Percentiles rank a stretch among this genome's conserved stretches.
Evolutionary conservation across 768 basidiomycete genomes (phyloP).

Genomic region (Tephrocybe sp.): DNA sequence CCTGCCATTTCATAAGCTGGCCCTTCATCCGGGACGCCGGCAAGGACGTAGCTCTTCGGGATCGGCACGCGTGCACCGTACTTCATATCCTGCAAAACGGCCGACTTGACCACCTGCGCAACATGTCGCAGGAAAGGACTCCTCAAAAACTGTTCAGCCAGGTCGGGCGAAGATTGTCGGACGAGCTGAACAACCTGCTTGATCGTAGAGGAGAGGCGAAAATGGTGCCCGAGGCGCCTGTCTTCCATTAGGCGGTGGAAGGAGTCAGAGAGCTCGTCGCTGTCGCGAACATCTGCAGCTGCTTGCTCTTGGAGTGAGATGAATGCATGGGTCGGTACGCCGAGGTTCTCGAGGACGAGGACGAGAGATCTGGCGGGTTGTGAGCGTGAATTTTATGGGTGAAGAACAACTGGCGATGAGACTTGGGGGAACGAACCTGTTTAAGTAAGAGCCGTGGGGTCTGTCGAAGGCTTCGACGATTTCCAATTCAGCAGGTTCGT

Average conservation of each 20-base stretch:
- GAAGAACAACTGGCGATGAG: too few species aligned
- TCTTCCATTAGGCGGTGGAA: conserved; percentile 38
- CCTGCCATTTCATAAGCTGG: conserved; percentile 51
- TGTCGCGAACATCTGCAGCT: conserved; percentile 52
- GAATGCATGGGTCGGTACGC: conserved; percentile 59
- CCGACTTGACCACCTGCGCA: conserved; percentile 58
- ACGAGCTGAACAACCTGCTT: conserved; percentile 44
- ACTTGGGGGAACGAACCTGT: neutral
- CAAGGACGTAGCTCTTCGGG: neutral
- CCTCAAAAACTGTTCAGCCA: conserved; percentile 15
- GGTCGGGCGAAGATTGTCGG: conserved; percentile 36
- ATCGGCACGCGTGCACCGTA: neutral
- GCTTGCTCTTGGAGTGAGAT: conserved; percentile 58
- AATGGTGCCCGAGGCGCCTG: conserved; percentile 27
- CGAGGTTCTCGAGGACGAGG: conserved; percentile 75
- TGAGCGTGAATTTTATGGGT: neutral
- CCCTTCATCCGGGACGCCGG: neutral
- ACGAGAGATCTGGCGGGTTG: conserved; percentile 53
- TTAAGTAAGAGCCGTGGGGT: neutral
- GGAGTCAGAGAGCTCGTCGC: conserved; percentile 55
- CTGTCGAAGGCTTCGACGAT: neutral
- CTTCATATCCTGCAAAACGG: conserved; percentile 60
- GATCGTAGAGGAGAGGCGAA: conserved; percentile 48
- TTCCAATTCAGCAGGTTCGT: neutral
- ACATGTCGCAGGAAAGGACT: conserved; percentile 56